A percentile compares a stretch with the other conserved stretches of the same genome.
Evolutionary conservation across 148 eudicot genomes (phyloP).

Genomic region (Heliamphora exappendiculata): DNA sequence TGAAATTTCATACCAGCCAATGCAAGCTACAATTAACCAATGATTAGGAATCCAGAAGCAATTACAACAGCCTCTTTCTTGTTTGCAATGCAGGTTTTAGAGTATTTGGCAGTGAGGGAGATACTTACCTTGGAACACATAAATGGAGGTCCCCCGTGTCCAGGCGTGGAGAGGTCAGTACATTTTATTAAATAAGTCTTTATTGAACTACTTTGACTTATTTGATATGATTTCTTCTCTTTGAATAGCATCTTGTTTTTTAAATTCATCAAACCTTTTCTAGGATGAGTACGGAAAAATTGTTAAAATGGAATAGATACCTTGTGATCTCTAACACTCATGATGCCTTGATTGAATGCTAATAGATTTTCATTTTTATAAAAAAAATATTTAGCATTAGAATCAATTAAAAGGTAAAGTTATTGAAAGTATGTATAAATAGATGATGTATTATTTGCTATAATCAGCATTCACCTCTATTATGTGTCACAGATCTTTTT

Average conservation of each 20-base stretch:
- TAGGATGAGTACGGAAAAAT: background rate
- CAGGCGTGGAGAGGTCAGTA: constrained; percentile 82
- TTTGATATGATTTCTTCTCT: background rate
- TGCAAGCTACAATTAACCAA: background rate
- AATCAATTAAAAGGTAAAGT: too few relatives aligned
- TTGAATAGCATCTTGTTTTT: background rate
- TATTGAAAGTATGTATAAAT: too few relatives aligned
- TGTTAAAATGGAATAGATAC: background rate
- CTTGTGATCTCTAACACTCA: too few relatives aligned
- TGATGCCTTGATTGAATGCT: too few relatives aligned
- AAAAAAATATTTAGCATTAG: too few relatives aligned
- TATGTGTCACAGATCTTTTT: too few relatives aligned
- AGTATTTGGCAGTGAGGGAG: constrained; percentile 61
- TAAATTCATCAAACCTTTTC: background rate
- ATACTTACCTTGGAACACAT: constrained; percentile 71
- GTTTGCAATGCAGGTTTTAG: constrained; percentile 47
- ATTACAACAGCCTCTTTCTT: background rate
- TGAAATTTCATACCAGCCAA: background rate
- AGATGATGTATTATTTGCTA: too few relatives aligned
- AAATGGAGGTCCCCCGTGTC: constrained; percentile 52
- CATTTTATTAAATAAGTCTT: background rate
- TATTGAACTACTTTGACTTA: background rate
- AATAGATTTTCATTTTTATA: too few relatives aligned
- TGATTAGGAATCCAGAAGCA: constrained; percentile 2
- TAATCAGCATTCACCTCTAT: too few relatives aligned